Evolutionary conservation across 1,139 yeast species (phyloP).

Genomic region (Williopsis jadinii): DNA sequence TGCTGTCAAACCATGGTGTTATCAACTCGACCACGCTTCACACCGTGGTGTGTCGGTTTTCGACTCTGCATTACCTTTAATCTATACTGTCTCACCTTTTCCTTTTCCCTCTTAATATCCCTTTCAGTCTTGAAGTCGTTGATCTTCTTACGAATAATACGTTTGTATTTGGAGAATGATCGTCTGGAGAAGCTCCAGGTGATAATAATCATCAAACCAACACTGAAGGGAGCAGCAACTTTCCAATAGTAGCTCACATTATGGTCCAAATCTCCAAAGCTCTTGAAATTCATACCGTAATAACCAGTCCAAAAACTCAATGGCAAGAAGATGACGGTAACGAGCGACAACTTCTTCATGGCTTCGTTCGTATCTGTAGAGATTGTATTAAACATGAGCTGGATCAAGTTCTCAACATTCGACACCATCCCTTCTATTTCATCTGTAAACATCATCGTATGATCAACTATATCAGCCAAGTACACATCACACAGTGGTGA

Average conservation of each 20-base stretch:
- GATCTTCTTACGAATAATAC: slow-evolving; percentile 5
- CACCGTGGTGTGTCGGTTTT: no score
- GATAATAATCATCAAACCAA: slow-evolving; percentile 28
- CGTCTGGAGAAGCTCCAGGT: slow-evolving; percentile 23
- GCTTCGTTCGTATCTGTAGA: slow-evolving; percentile 45
- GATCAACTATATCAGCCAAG: slow-evolving; percentile 47
- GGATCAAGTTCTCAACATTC: slow-evolving; percentile 41
- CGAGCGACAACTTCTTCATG: slow-evolving; percentile 41
- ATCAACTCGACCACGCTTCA: no score
- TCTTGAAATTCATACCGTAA: slow-evolving; percentile 50
- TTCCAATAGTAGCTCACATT: slow-evolving; percentile 43
- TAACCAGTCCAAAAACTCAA: slow-evolving; percentile 50
- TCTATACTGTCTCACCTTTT: background rate
- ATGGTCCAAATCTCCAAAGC: slow-evolving; percentile 38
- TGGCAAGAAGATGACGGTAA: slow-evolving; percentile 48
- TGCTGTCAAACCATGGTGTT: no score
- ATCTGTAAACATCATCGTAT: slow-evolving; percentile 40
- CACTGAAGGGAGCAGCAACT: slow-evolving; percentile 42
- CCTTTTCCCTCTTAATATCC: slow-evolving; percentile 3
- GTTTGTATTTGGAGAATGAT: slow-evolving; percentile 7
- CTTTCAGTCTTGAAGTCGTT: slow-evolving; percentile 6
- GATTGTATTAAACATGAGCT: slow-evolving; percentile 45
- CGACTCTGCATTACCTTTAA: no score
- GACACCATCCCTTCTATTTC: slow-evolving; percentile 45
- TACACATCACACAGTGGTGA: slow-evolving; percentile 29